Evolutionary conservation across 2,329 filamentous ascomycete genomes (phyloP).

Genomic region (Domatiomyces globalis): DNA sequence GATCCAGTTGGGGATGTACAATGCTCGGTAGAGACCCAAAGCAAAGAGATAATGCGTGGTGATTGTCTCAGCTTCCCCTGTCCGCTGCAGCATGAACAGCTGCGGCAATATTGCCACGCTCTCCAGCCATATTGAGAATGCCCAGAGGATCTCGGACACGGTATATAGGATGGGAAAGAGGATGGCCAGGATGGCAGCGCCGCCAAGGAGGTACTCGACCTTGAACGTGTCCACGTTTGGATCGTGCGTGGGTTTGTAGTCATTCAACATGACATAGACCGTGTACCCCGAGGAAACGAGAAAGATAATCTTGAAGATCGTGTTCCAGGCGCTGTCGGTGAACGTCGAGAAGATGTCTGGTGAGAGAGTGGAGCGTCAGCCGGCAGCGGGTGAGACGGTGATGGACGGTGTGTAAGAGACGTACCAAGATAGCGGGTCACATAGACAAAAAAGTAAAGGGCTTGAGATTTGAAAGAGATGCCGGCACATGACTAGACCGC

Average conservation of each 20-base stretch:
- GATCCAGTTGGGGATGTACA: conserved; percentile 99
- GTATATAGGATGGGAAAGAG: conserved; percentile 78
- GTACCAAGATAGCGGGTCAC: conserved; percentile 77
- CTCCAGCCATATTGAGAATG: conserved; percentile 97
- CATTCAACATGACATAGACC: conserved; percentile 93
- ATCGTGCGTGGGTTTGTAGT: conserved; percentile 95
- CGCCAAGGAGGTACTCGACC: conserved; percentile 74
- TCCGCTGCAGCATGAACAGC: conserved; percentile 94
- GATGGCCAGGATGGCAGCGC: conserved; percentile 62
- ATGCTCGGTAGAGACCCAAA: conserved; percentile 72
- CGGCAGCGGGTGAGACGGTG: conserved; percentile 9
- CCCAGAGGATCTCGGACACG: conserved; percentile 72
- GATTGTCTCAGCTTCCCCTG: conserved; percentile 97
- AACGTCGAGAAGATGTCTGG: conserved; percentile 78
- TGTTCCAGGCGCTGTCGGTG: conserved; percentile 75
- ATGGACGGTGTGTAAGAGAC: conserved; percentile 5
- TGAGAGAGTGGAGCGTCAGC: conserved; percentile 2
- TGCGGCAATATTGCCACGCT: conserved; percentile 92
- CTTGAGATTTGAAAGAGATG: conserved; percentile 98
- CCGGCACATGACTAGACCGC: conserved; percentile 69
- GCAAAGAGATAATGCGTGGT: conserved; percentile 97
- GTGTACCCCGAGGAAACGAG: conserved; percentile 82
- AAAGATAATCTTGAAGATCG: conserved; percentile 91
- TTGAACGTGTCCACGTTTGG: conserved; percentile 96
- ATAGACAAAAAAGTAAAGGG: conserved; percentile 87